Percentiles rank a stretch among this genome's conserved stretches.
Conservation (phyloP, 73 alveolate genomes). For the Effrenium voratum region DNA sequence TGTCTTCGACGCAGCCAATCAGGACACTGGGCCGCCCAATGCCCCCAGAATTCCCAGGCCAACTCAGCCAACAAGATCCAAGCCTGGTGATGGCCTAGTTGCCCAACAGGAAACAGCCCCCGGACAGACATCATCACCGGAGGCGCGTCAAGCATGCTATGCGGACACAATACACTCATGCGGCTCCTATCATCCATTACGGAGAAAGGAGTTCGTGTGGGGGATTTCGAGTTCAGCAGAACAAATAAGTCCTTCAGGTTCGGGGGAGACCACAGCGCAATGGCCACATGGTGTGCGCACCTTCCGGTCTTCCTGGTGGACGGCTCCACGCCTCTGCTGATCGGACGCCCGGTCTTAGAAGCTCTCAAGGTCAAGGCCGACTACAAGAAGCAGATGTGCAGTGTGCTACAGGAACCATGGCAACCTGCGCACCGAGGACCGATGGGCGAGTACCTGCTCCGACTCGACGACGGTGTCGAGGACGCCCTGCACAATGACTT, state of each 20-base stretch:
- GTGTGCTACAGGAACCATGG: neutral
- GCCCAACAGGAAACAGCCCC: no score
- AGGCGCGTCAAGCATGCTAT: neutral
- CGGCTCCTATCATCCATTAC: neutral
- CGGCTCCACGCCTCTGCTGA: neutral
- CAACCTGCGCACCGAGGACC: neutral
- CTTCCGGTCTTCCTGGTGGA: conserved; percentile 50
- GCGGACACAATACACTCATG: conserved; percentile 18
- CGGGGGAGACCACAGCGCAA: conserved; percentile 2
- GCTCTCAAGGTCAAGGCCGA: conserved; percentile 10
- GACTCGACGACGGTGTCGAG: conserved; percentile 27
- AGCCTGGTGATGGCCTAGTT: neutral
- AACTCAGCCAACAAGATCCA: neutral
- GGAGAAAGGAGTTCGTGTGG: neutral
- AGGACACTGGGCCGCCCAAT: neutral
- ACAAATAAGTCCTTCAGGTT: conserved; percentile 29
- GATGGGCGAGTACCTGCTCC: conserved; percentile 28
- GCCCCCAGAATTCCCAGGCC: neutral
- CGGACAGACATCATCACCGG: no score
- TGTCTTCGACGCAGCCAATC: neutral
- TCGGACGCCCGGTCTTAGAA: conserved; percentile 1
- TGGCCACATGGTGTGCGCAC: neutral
- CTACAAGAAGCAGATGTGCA: neutral
- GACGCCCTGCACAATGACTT: neutral
- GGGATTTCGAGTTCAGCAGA: neutral